Evolutionary conservation across 805 yeast species (phyloP).

Genomic region (Candida silvicultrix): DNA sequence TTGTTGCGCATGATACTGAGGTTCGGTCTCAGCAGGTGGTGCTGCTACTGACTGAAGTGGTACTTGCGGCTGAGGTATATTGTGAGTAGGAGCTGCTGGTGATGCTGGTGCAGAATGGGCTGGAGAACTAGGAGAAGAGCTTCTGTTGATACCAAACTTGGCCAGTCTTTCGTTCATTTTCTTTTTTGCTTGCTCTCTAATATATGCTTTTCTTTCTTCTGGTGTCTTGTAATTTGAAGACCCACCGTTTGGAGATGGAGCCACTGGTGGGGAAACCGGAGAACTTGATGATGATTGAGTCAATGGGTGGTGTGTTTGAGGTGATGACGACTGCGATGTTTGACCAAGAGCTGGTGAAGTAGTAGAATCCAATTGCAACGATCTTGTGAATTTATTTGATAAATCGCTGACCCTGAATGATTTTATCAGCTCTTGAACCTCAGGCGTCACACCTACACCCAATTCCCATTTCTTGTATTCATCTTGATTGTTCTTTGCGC

Average conservation of each 20-base stretch:
- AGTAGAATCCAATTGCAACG: slow-evolving; percentile 5
- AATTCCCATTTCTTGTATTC: slow-evolving; percentile 67
- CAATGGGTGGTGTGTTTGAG: slow-evolving; percentile 3
- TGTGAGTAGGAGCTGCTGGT: slow-evolving; percentile 4
- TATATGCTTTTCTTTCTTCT: slow-evolving; percentile 67
- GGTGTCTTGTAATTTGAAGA: slow-evolving; percentile 31
- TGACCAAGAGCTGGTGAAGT: slow-evolving; percentile 7
- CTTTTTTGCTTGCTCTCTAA: slow-evolving; percentile 73
- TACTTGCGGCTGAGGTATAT: slow-evolving; percentile 8
- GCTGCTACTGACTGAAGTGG: no score
- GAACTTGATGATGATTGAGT: slow-evolving; percentile 1
- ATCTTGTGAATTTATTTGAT: slow-evolving; percentile 14
- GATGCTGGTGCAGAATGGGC: slow-evolving; percentile 9
- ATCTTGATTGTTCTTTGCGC: slow-evolving; percentile 15
- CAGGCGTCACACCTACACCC: slow-evolving; percentile 68
- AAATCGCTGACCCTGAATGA: slow-evolving; percentile 12
- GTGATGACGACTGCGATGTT: slow-evolving; percentile 1
- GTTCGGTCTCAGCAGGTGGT: no score
- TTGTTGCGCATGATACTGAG: slow-evolving; percentile 21
- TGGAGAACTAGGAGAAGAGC: slow-evolving; percentile 4
- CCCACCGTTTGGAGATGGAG: slow-evolving; percentile 10
- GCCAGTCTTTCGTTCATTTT: slow-evolving; percentile 73
- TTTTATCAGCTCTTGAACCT: slow-evolving; percentile 24
- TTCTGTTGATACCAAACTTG: slow-evolving; percentile 53
- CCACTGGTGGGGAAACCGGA: slow-evolving; percentile 1